Base-by-base conservation (phyloP, 371 early-diverging fungal species). In the Mucor lusitanicus region DNA sequence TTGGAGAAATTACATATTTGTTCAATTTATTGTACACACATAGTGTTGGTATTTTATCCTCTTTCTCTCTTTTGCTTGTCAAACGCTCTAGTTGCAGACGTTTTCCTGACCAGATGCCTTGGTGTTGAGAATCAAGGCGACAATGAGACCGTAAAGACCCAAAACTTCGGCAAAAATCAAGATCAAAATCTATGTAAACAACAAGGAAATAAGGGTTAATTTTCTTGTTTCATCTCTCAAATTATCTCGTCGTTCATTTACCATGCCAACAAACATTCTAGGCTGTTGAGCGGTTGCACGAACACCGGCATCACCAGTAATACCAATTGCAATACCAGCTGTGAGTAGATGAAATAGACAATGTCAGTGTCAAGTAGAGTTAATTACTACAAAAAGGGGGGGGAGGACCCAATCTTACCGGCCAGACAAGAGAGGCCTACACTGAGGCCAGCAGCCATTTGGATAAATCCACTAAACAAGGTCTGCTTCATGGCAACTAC, bases 111-210 rank as follows among this genome's bases (percentile, higher is more conserved):
- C 81, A 65, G 78, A 72, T 12, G 90, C 85, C 81, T 92, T 94
- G 65, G 98, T 96, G 86, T 99, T 97, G 68, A 98, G 80, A 74
- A 99, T 97, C 59, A 99, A 90, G 27, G 95, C 94, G 39, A 99
- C 96, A 75, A 98, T 97, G 54, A 97, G 88, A 53, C 98, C 97
- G 67, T 92, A 93, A 69, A 94, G 85, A 75, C 94, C 97, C 81
- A 99, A 86, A 28, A 99, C 98, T 91, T 99, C 99, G 70, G 99
- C 98, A 79, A 99, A 99, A 92, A 99, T 98, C 66, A 99, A 90
- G 63, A 99, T 96, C 75, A 99, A 87, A 64, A 84, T 77, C 84
- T 79, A 75, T 35, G 50, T 67, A 66, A 13, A 58, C 64, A 23
- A 15, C 33, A n/a, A 40, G 25, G n/a, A 59, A 42, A 65, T 62